Evolutionary conservation across 139 green algal species (phyloP).

Genomic region (Volvox reticuliferus): DNA sequence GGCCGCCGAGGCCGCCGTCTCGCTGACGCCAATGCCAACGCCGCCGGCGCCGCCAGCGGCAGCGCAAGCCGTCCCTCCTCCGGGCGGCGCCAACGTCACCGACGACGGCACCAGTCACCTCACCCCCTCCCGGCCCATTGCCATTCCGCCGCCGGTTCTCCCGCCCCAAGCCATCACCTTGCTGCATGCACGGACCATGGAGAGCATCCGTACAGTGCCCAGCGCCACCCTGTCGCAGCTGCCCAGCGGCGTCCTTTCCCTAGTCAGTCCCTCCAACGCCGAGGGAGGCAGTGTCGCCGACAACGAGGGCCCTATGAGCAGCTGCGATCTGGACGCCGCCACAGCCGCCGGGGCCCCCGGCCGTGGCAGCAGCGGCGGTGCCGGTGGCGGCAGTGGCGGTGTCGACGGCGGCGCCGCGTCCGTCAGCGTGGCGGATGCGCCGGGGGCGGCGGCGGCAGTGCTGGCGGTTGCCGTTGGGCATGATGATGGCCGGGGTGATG

Average conservation of each 20-base stretch:
- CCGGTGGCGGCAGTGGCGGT: not conserved
- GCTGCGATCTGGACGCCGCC: slow-evolving; percentile 10
- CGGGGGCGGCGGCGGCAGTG: not conserved
- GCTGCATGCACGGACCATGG: not conserved
- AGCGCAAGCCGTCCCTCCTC: not conserved
- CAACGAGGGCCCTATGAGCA: not conserved
- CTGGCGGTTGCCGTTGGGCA: not conserved
- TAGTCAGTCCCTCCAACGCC: slow-evolving; percentile 17
- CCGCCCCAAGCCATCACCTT: not conserved
- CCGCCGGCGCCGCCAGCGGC: not conserved
- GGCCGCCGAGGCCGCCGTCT: not conserved
- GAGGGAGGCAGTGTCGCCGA: not conserved
- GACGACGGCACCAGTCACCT: not conserved
- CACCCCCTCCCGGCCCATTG: not conserved
- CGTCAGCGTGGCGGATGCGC: not conserved
- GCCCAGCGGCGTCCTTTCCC: slow-evolving; percentile 2
- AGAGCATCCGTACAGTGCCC: slow-evolving; percentile 14
- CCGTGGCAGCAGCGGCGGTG: not conserved
- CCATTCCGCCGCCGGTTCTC: not conserved
- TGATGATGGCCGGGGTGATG: not conserved
- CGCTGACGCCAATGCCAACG: not conserved
- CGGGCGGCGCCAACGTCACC: not conserved
- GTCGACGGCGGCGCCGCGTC: not conserved
- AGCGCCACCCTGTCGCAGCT: slow-evolving; percentile 17
- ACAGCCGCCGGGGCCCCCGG: not conserved